Conservation (phyloP, 2,329 filamentous ascomycete genomes). For the Fusarium xylarioides region DNA sequence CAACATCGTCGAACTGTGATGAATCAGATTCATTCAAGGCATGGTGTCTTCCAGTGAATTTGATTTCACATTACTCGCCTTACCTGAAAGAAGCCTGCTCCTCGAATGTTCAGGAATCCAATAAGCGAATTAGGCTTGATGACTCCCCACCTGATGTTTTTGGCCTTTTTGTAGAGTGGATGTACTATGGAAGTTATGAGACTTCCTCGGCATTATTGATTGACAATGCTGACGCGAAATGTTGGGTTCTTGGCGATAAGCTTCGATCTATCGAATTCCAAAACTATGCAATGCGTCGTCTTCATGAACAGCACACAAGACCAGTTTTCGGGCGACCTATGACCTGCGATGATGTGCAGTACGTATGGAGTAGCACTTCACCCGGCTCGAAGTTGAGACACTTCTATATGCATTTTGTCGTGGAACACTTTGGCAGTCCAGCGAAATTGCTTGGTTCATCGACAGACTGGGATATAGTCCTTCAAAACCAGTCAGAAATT, state of each 20-base stretch:
- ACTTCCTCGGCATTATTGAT: accelerated
- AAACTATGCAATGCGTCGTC: background rate
- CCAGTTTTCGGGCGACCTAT: background rate
- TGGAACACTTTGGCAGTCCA: background rate
- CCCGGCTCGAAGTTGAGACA: background rate
- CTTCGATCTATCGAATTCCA: background rate
- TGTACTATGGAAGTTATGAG: background rate
- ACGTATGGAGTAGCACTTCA: background rate
- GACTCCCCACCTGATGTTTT: background rate
- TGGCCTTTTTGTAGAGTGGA: background rate
- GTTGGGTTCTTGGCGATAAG: background rate
- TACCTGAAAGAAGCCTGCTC: background rate
- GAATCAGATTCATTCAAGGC: background rate
- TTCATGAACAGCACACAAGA: background rate
- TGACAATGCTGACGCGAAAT: background rate
- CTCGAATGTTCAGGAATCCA: too few relatives aligned
- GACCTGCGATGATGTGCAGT: background rate
- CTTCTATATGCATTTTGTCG: background rate
- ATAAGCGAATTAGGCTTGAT: background rate
- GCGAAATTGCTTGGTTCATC: background rate
- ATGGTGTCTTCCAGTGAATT: background rate
- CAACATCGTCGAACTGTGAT: background rate
- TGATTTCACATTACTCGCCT: background rate
- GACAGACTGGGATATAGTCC: background rate
- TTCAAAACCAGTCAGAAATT: background rate